Evolutionary conservation across 2,329 filamentous ascomycete genomes (phyloP).

Genomic region (Aspergillus ochraceus): DNA sequence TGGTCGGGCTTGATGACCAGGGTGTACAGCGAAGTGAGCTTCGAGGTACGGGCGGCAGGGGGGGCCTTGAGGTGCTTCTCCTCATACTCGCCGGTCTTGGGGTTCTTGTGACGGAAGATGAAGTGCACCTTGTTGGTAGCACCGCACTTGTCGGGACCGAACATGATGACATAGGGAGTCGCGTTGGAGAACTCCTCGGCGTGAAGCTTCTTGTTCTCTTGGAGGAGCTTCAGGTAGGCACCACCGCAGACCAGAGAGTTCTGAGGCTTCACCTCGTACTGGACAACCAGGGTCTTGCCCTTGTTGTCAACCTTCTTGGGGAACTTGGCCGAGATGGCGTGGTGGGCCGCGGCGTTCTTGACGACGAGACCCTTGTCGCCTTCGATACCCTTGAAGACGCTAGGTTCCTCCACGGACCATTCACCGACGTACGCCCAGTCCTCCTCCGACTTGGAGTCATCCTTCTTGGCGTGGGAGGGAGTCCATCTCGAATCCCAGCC

Average conservation of each 20-base stretch:
- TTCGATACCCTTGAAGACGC: conserved; percentile 84
- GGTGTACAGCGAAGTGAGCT: conserved; percentile 93
- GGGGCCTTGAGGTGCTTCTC: conserved; percentile 94
- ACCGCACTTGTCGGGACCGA: conserved; percentile 98
- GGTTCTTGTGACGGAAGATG: conserved; percentile 99
- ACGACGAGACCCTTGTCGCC: conserved; percentile 96
- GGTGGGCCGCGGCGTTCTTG: conserved; percentile 97
- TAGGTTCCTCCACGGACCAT: conserved; percentile 95
- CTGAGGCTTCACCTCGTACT: conserved; percentile 99
- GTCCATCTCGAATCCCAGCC: conserved; percentile 95
- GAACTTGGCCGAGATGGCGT: conserved; percentile 99
- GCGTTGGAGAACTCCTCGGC: conserved; percentile 97
- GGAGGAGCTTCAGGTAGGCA: conserved; percentile 98
- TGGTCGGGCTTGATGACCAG: conserved; percentile 96
- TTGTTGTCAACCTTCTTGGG: conserved; percentile 95
- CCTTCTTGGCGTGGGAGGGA: conserved; percentile 95
- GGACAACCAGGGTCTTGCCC: conserved; percentile 93
- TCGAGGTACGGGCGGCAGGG: conserved; percentile 82
- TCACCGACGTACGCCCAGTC: conserved; percentile 98
- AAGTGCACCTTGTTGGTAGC: conserved; percentile 97
- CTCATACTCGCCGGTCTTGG: conserved; percentile 98
- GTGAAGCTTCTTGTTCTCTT: conserved; percentile 95
- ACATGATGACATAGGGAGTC: conserved; percentile 99
- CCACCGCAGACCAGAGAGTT: conserved; percentile 96
- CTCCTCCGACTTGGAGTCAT: conserved; percentile 74